Conservation (phyloP, 768 basidiomycete species). For the Termitomyces heimii region DNA sequence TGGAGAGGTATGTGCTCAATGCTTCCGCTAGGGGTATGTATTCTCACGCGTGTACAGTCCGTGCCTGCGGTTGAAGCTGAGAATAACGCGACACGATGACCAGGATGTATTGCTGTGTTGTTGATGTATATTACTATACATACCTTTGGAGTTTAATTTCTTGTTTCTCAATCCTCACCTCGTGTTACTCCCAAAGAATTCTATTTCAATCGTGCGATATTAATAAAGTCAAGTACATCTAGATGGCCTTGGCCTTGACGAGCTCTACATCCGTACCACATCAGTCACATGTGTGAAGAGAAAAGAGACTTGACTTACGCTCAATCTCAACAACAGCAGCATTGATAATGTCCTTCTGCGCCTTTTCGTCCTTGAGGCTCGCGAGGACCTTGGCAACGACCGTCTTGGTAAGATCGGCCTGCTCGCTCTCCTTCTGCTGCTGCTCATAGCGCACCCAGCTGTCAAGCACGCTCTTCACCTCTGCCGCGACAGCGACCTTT, state of each 20-base stretch:
- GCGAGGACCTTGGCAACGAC: constrained; percentile 88
- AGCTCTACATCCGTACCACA: constrained; percentile 46
- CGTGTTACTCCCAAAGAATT: neutral
- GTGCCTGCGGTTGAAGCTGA: neutral
- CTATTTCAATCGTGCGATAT: constrained; percentile 1
- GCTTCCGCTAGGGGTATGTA: neutral
- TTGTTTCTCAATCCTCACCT: neutral
- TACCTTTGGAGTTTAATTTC: neutral
- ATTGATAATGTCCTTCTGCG: constrained; percentile 76
- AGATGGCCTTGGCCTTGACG: constrained; percentile 91
- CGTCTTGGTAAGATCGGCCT: constrained; percentile 81
- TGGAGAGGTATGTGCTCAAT: neutral
- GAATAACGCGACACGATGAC: neutral
- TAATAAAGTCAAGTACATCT: constrained; percentile 20
- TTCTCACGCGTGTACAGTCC: neutral
- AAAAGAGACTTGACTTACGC: constrained; percentile 51
- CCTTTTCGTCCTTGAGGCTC: constrained; percentile 80
- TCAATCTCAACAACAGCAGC: constrained; percentile 87
- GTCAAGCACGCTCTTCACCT: constrained; percentile 93
- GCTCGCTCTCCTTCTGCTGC: constrained; percentile 93
- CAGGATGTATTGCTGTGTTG: neutral
- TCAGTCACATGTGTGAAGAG: neutral
- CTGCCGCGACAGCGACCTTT: constrained; percentile 77
- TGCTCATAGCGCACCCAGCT: constrained; percentile 99
- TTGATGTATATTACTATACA: neutral